Base-by-base conservation (phyloP, 2,329 filamentous ascomycete genomes). In the Fusarium succisae region DNA sequence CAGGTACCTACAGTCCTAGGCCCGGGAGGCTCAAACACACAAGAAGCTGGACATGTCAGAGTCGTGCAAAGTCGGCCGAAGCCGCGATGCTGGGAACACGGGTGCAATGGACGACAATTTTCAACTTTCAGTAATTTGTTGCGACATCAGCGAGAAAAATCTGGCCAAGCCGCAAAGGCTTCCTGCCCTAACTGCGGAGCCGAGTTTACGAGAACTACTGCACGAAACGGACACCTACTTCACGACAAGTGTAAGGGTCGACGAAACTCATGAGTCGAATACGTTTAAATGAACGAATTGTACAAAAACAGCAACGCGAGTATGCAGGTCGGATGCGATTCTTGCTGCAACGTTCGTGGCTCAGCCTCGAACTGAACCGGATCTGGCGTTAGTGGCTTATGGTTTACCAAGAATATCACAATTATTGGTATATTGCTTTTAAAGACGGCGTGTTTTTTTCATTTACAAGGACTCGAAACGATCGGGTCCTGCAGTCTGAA, bases 71-170 rank as follows among this genome's bases (percentile, higher is more conserved):
- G 91, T 76, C 89, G 93, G 74, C 94, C 94, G n/a, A 97, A 97
- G 84, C 95, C 95, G 51, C 94, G 97, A 81, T 98, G 96, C 83
- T 98, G 94, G 94, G 96, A 98, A 70, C 96, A 98, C 80, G 96
- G 95, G 17, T 98, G 96, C 86, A 98, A 98, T 79, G 96, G 96
- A 26, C 91, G 95, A 37, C 94, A 97, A 79, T 98, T 98, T 80
- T 97, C 94, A 24, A 98, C 96, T 8, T 98, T 98, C 81, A 98
- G 95, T 88, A 98, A 98, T 81, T 89, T 98, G 8, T 86, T 98
- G 43, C 89, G 96, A 72, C 96, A 98, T 81, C 95, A 98, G 83
- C 90, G 96, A 48, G 96, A 98, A 83, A 98, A 98, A 82, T 97
- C 94, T 1, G 96, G 96, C 32, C 95, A 95, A 59, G 94, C 95